Evolutionary conservation across 192 early-diverging fungal genomes (phyloP), one percentile per base, ranked within the genome.

Genomic region (Coemansia sp.): DNA sequence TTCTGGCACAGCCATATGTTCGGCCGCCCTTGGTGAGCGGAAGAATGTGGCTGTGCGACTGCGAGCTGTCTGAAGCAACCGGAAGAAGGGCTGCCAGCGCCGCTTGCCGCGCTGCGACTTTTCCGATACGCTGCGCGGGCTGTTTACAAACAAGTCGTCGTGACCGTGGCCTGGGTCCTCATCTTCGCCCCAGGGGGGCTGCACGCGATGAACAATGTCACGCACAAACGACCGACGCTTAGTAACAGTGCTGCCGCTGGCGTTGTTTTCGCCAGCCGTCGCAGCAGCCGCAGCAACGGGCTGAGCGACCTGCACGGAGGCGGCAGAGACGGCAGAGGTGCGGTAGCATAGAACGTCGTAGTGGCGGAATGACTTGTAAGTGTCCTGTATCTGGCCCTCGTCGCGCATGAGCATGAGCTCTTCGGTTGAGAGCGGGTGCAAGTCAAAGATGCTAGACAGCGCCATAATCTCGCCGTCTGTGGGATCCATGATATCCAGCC

Each of bases 321-420:
- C 14, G 12, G 52, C 52, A 55, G 52, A 55, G 25, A 28, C 52
- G 23, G 52, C 52, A 6, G 52, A 55, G 5, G 52, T 55, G 18
- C 88, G 83, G 18, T 77, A 62, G 69, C 70, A 74, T 65, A 90
- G 85, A 71, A 92, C 88, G 3, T 85, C 87, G 35, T 92, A 83
- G 65, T 96, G 94, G 38, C 88, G 87, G 12, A 97, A 84, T 70
- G 97, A 98, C 65, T 88, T 91, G 72, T 99, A 99, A 35, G 93
- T 80, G 11, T 62, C 59, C 62, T 88, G 91, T 0, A 82, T 72
- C 74, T 97, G 94, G 70, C 92, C 95, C 72, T 99, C 98, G 79
- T 99, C 97, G 11, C 95, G 83, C 89, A 11, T 90, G 92, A 37
- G 85, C 73, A 73, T 77, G 63, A 52, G 98, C 96, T 99, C 97